Percentiles rank a stretch among this genome's conserved stretches.
These are phyloP conservation scores for Pelargonium cotyledonis DNA, from an alignment of 441 rosid genomes.

Conservation along the genomic window DNA sequence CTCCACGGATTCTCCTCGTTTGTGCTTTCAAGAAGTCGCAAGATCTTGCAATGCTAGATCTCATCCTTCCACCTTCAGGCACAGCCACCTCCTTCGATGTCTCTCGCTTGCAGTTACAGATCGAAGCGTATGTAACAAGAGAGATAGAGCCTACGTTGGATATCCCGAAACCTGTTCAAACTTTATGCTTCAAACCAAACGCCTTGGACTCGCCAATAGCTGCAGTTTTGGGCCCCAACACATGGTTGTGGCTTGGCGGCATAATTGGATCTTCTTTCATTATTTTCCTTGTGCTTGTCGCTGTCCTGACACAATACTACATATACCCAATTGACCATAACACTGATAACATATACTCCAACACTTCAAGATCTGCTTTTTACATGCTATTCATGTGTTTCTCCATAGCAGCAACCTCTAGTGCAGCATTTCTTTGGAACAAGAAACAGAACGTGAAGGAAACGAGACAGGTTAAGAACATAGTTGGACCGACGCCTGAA, in stretches of 20 bases:
- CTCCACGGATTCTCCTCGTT: slow-evolving; percentile 49
- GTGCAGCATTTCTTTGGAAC: slow-evolving; percentile 47
- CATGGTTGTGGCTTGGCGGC: slow-evolving; percentile 72
- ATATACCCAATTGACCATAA: slow-evolving; percentile 53
- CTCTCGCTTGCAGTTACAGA: slow-evolving; percentile 42
- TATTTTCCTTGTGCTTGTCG: slow-evolving; percentile 50
- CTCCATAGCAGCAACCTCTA: slow-evolving; percentile 41
- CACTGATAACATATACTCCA: slow-evolving; percentile 25
- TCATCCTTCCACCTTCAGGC: slow-evolving; percentile 54
- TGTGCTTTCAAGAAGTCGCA: slow-evolving; percentile 64
- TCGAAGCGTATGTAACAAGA: slow-evolving; percentile 68
- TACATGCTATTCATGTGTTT: slow-evolving; percentile 39
- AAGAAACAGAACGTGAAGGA: slow-evolving; percentile 36
- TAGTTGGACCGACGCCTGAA: slow-evolving; percentile 27
- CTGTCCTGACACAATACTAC: slow-evolving; percentile 48
- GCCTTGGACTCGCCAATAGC: slow-evolving; percentile 48
- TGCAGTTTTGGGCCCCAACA: slow-evolving; percentile 57
- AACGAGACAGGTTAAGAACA: slow-evolving; percentile 32
- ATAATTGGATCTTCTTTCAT: slow-evolving; percentile 61
- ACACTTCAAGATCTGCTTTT: slow-evolving; percentile 25
- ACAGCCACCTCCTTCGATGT: slow-evolving; percentile 28
- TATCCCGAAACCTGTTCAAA: slow-evolving; percentile 17
- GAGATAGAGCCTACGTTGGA: slow-evolving; percentile 30
- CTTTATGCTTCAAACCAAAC: slow-evolving; percentile 58
- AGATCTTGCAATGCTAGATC: slow-evolving; percentile 70